Conservation (phyloP, 2,329 filamentous ascomycete species). For the Clarireedia homoeocarpa region DNA sequence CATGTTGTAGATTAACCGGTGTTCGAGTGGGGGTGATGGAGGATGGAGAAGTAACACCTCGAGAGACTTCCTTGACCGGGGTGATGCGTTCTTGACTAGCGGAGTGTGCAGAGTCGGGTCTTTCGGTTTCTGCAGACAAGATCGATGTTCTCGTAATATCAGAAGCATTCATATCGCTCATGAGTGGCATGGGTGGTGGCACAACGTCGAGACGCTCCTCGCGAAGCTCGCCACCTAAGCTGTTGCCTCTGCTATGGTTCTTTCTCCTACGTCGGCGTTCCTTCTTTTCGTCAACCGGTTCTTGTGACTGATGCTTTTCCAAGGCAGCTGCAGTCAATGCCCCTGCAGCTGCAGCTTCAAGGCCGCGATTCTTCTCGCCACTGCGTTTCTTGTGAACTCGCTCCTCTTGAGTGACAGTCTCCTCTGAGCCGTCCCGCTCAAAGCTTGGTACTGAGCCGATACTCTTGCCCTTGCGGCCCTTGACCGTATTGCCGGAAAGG, state of each 20-base stretch:
- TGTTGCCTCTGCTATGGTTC: conserved; percentile 38
- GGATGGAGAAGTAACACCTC: conserved; percentile 48
- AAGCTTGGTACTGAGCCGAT: conserved; percentile 34
- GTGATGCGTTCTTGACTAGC: conserved; percentile 50
- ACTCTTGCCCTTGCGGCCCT: conserved; percentile 42
- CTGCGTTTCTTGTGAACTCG: conserved; percentile 31
- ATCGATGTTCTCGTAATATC: conserved; percentile 86
- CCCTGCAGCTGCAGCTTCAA: conserved; percentile 31
- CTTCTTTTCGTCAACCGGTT: conserved; percentile 41
- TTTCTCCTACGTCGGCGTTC: conserved; percentile 34
- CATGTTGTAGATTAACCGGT: conserved; percentile 44
- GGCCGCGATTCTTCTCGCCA: conserved; percentile 20
- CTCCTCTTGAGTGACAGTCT: conserved; percentile 42
- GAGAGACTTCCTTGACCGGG: conserved; percentile 49
- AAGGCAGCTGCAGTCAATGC: conserved; percentile 55
- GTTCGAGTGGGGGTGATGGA: conserved; percentile 58
- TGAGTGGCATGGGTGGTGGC: conserved; percentile 73
- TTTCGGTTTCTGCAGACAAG: conserved; percentile 70
- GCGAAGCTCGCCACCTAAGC: conserved; percentile 33
- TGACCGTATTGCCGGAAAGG: conserved; percentile 45
- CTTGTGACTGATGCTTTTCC: conserved; percentile 56
- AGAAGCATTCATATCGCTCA: conserved; percentile 78
- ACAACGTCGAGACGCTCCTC: conserved; percentile 47
- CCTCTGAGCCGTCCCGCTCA: conserved; percentile 37
- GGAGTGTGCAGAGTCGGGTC: conserved; percentile 47